These are phyloP conservation scores for Plicaturopsis crispa DNA, from an alignment of 768 basidiomycete genomes.

Conservation along the genomic window DNA sequence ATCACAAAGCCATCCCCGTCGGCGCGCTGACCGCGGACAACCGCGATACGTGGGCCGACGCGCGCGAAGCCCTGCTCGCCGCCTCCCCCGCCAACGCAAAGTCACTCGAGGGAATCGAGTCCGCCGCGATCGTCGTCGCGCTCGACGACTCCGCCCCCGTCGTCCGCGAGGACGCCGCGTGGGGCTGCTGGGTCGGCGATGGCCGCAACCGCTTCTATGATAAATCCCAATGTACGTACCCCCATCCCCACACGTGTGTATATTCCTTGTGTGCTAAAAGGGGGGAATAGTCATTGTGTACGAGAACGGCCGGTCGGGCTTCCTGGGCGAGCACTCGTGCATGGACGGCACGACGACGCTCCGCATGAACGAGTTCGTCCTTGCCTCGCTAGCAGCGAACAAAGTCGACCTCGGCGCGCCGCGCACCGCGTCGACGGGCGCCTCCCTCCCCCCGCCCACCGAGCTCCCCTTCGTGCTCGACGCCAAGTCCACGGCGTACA, in stretches of 20 bases:
- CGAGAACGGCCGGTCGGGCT: slow-evolving; percentile 91
- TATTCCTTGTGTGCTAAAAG: slow-evolving; percentile 1
- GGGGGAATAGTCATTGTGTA: slow-evolving; percentile 73
- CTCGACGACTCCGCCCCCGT: slow-evolving; percentile 80
- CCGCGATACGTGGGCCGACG: slow-evolving; percentile 85
- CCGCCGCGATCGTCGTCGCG: slow-evolving; percentile 80
- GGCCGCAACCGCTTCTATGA: slow-evolving; percentile 92
- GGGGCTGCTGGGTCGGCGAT: slow-evolving; percentile 83
- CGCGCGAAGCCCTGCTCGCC: slow-evolving; percentile 55
- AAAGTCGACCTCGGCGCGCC: slow-evolving; percentile 72
- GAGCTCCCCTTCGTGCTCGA: slow-evolving; percentile 73
- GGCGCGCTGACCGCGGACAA: slow-evolving; percentile 88
- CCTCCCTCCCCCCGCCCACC: slow-evolving; percentile 42
- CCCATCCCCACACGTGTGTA: not conserved
- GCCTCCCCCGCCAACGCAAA: slow-evolving; percentile 58
- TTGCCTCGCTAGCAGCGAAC: slow-evolving; percentile 64
- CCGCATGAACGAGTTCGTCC: slow-evolving; percentile 89
- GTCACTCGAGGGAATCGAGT: slow-evolving; percentile 75
- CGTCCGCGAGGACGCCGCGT: slow-evolving; percentile 75
- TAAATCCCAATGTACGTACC: slow-evolving; percentile 81
- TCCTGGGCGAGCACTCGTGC: slow-evolving; percentile 82
- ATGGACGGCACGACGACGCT: slow-evolving; percentile 96
- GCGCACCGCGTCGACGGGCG: slow-evolving; percentile 22
- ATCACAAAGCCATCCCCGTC: slow-evolving; percentile 39
- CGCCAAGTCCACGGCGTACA: slow-evolving; percentile 36